Base-by-base conservation (phyloP, 179 eudicot genomes). In the Drosera spatulata region DNA sequence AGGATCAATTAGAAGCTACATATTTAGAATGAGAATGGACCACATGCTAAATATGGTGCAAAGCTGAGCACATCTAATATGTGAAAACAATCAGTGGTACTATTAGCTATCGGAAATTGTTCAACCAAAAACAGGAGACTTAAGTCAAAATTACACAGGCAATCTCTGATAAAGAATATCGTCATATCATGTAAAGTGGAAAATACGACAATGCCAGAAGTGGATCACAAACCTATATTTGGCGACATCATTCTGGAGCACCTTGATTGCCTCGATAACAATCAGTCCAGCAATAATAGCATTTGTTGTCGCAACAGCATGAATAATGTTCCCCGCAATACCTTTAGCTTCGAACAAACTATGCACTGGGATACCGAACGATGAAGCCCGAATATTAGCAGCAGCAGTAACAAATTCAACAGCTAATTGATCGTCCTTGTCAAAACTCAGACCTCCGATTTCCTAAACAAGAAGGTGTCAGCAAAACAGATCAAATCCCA, bases 301-400 rank as follows among this genome's bases (percentile, higher is more conserved):
- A 74, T 89, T 93, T 43, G 99, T 93, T 49, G 97, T 93, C 48
- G 99, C 99, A 73, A 93, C 96, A 63, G 99, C 99, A 80, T 93
- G 96, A 61, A 93, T 85, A 72, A 93, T 93, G 72, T 93, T 86
- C 53, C 99, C 99, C 65, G 99, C 99, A 68, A 93, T 85, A 59
- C 99, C 99, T 79, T 93, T 93, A 44, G 99, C 96, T 82, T 86
- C 99, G 69, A 93, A 93, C 58, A 93, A 93, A 68, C 97, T 93
- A 76, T 89, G 99, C 82, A 84, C 50, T 40, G 97, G 91, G 65
- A 93, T 93, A 37, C 85, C 86, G 65, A 89, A 93, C 59, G 99
- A 93, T 68, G 90, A 58, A 70, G 96, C 96, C 62, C 99, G 82
- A 60, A 93, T 86, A 71, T 93, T 93, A 55, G 97, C 99, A 60